Evolutionary conservation across 129 eudicot genomes (phyloP), one percentile per base, ranked within the genome.

Genomic region (Rutidosis leptorrhynchoides): DNA sequence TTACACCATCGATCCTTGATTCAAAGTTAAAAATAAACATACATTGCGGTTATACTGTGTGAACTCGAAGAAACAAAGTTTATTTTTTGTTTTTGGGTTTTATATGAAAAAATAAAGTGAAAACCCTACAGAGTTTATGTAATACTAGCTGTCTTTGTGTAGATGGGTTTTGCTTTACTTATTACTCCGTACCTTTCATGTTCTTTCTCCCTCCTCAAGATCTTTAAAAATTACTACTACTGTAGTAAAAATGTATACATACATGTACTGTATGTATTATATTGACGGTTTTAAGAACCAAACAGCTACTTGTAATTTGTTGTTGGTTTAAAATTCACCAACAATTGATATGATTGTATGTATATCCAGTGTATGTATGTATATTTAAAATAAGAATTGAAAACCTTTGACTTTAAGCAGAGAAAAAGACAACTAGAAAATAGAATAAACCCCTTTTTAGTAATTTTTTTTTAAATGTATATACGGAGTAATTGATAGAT

Each of bases 111-210:
- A 51, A 8, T 1, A 52, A 60, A 69, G 33, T 5, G 78, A 67
- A 74, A 85, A 78, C 86, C 86, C 90, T 79, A 78, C 72, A 67
- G 37, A 43, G 58, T 62, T 43, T 33, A 74, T 26, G 15, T 6
- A 25, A n/a, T n/a, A n/a, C n/a, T 26, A 57, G 33, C 79, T 67
- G 73, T 17, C 66, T 58, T 66, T 26, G 5, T 58, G 70, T 73
- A 37, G 75, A 81, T 76, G 74, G 76, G 46, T 65, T 73, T 74
- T 59, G 90, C 90, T 89, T 79, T 85, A 79, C 82, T 83, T 40
- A 40, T 40, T 40, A 40, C 62, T 67, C 79, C 80, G 72, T 64
- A 60, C 70, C 77, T 75, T 67, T 58, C 79, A 67, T 74, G 68
- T 45, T 74, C n/a, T n/a, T n/a, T n/a, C 67, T 74, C 77, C 77